Evolutionary conservation across 1,284 basidiomycete species (phyloP), one percentile per base, ranked within the genome.

Genomic region (Pascua guehoae): DNA sequence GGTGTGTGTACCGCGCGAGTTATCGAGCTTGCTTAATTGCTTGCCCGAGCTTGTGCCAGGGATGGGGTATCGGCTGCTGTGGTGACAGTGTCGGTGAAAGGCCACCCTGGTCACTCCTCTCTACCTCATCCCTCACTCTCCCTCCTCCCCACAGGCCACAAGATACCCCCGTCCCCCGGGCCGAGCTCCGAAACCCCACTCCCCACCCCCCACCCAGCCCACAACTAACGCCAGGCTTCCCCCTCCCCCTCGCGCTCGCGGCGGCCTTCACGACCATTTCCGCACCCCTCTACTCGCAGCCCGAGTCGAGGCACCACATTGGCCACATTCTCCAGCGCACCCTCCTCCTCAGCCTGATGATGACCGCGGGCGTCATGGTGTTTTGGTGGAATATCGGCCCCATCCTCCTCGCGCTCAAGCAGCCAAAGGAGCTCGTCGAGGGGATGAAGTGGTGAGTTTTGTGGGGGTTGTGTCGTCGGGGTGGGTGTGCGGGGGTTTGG

Each of bases 201-300:
- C n/a, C n/a, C n/a, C n/a, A n/a, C n/a, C n/a, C n/a, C n/a, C n/a
- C n/a, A n/a, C n/a, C 37, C 15, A 18, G 36, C 17, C 0, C 41
- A 15, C 44, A 14, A 40, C 48, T 49, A 38, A 49, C 45, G 10
- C 11, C 54, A 63, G 63, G 63, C 54, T 65, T 54, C 43, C 63
- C 63, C 32, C 57, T 65, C 24, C 56, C 61, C 18, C 60, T 74
- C 15, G 68, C 70, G 8, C 62, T 71, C 12, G 70, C 69, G 0
- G 69, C 70, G 1, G 72, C 72, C 0, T 63, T 74, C 53, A 72
- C 70, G 24, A 72, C 72, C 0, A 57, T 72, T 16, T 70, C 71
- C 7, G 71, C 71, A 7, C 66, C 70, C 11, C 49, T 66, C 24
- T 73, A 63, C 51, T 52, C 66, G 10, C 56, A 65, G 41, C 41